These are phyloP conservation scores for Nakazawaea wyomingensis DNA, from an alignment of 805 yeast genomes.

Conservation along the genomic window DNA sequence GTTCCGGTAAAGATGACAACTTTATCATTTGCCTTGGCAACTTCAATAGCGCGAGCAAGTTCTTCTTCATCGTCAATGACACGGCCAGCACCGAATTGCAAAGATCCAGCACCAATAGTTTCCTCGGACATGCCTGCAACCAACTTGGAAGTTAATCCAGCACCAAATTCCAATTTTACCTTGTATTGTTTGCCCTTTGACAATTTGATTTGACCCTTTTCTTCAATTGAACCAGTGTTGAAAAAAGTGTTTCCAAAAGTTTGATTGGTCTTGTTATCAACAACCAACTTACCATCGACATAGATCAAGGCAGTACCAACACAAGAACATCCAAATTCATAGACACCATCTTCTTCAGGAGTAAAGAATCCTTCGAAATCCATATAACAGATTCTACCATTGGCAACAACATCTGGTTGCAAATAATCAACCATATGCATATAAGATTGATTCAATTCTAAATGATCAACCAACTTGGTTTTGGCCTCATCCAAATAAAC, in stretches of 20 bases:
- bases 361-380: slow-evolving; percentile 34
- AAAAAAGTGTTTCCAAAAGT: slow-evolving; percentile 33
- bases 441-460: slow-evolving; percentile 1
- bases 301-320: slow-evolving; percentile 39
- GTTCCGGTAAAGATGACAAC: slow-evolving; percentile 49
- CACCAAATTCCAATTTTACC: slow-evolving; percentile 36
- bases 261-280: slow-evolving; percentile 41
- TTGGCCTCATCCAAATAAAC: slow-evolving; percentile 11
- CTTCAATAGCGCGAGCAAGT: slow-evolving; percentile 38
- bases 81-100: slow-evolving; percentile 28
- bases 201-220: slow-evolving; percentile 22
- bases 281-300: slow-evolving; percentile 35
- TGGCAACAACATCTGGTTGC: slow-evolving; percentile 13
- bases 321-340: slow-evolving; percentile 33
- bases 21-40: slow-evolving; percentile 48
- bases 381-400: slow-evolving; percentile 28
- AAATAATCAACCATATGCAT: slow-evolving; percentile 21
- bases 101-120: slow-evolving; percentile 31
- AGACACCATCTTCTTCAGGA: slow-evolving; percentile 33
- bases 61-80: slow-evolving; percentile 26
- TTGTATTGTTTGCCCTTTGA: slow-evolving; percentile 30
- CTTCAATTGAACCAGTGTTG: slow-evolving; percentile 39
- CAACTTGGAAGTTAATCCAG: slow-evolving; percentile 30
- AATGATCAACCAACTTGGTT: slow-evolving; percentile 4
- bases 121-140: slow-evolving; percentile 16